Base-by-base conservation (phyloP, 2,329 filamentous ascomycete species). In the Cercospora sojina region DNA sequence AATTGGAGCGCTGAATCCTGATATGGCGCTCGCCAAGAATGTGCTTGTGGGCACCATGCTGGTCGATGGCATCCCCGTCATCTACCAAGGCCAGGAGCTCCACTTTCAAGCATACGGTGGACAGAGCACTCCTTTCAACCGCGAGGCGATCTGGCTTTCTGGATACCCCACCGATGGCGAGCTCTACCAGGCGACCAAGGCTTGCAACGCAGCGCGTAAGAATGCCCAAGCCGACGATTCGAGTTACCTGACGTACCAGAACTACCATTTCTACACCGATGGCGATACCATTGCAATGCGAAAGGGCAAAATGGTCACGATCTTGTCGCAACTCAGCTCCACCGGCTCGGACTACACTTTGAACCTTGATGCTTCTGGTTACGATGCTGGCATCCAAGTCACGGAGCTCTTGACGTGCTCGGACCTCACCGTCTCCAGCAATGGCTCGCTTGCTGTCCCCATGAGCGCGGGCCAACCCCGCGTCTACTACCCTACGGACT, bases 71-170 rank as follows among this genome's bases (percentile, higher is more conserved):
- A 85, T 90, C 43, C 87, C 87, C 1, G 86, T 89, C 64, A 81
- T 90, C 35, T 90, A 90, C 76, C 84, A 88, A 70, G 88, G 88
- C 29, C 86, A 88, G 67, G 88, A 90, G 76, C 88, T 90, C 72
- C 85, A 84, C 67, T 87, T 83, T 74, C 74, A 79, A 1, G 73
- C 73, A 10, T 29, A 69, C 13, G 78, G 78, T 38, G 76, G 74
- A 32, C 64, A 66, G 16, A 70, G 68, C 10, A 77, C 77, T 31
- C 80, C 80, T 0, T 76, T 74, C 61, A 80, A 81, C 56, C 76
- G 80, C 47, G 80, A 81, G 68, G 80, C 80, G 1, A 70, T 79
- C 20, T 82, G 80, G 80, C 70, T 78, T 8, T 75, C 75, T 16
- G 73, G 73, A 5, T 84, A 83, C 75, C 75, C 81, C 64, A 80